phyloP scores from a whole-genome alignment of 2,329 filamentous ascomycete genomes.

The Cladosporium phlei region DNA sequence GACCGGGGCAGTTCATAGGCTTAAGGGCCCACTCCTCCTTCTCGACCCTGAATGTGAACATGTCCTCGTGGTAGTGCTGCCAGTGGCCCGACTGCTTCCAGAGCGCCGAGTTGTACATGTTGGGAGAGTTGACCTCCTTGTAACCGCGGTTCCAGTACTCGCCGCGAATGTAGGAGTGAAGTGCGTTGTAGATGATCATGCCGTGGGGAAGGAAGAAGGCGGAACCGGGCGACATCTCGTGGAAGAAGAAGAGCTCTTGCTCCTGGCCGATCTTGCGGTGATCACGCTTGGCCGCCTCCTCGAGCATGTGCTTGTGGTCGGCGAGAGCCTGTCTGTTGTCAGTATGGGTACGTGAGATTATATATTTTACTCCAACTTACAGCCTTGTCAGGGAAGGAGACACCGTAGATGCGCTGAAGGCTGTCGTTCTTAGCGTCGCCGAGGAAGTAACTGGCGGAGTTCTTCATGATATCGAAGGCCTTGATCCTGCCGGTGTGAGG shows the following conservation, averaged over 20 bases:
- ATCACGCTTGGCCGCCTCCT: slow-evolving; percentile 96
- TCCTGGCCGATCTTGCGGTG: slow-evolving; percentile 91
- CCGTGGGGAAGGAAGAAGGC: slow-evolving; percentile 91
- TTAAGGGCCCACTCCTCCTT: slow-evolving; percentile 84
- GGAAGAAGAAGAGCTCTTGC: slow-evolving; percentile 97
- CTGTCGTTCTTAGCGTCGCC: slow-evolving; percentile 92
- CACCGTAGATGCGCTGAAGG: slow-evolving; percentile 91
- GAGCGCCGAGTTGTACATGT: slow-evolving; percentile 88
- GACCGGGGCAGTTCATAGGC: slow-evolving; percentile 97
- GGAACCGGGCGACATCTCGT: slow-evolving; percentile 86
- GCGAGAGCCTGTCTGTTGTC: slow-evolving; percentile 47
- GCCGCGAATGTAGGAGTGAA: slow-evolving; percentile 73
- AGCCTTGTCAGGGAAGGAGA: slow-evolving; percentile 97
- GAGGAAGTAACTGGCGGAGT: slow-evolving; percentile 82
- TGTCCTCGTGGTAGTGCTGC: slow-evolving; percentile 90
- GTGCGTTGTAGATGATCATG: slow-evolving; percentile 85
- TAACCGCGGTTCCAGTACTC: slow-evolving; percentile 94
- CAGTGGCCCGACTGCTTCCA: slow-evolving; percentile 97
- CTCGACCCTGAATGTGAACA: slow-evolving; percentile 81
- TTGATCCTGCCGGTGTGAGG: slow-evolving; percentile 91
- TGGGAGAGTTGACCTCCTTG: slow-evolving; percentile 90
- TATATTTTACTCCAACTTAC: slow-evolving; percentile 39
- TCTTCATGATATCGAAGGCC: slow-evolving; percentile 89
- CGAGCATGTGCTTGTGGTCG: slow-evolving; percentile 89
- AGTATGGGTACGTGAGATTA: not conserved